phyloP scores from a whole-genome alignment of 768 basidiomycete species.

The Rhodotorula paludigena region DNA sequence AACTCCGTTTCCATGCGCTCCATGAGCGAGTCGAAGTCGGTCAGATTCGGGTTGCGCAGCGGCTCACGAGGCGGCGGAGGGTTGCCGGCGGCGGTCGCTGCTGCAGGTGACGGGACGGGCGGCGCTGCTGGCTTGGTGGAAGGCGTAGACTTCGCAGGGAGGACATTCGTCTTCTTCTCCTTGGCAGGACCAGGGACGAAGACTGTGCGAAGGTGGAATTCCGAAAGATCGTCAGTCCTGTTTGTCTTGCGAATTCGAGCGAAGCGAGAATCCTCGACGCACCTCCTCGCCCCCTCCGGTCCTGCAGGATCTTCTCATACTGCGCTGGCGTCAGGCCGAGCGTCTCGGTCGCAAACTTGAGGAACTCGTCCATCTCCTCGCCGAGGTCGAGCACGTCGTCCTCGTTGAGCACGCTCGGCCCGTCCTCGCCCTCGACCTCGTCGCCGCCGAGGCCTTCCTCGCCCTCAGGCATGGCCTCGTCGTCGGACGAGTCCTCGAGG shows the following conservation, averaged over 20 bases:
- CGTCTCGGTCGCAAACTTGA: constrained; percentile 88
- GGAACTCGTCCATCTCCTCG: constrained; percentile 87
- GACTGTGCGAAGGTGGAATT: too few relatives aligned
- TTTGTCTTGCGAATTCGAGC: too few relatives aligned
- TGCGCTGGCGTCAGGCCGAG: constrained; percentile 83
- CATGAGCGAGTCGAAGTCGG: constrained; percentile 96
- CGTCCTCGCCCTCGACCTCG: constrained; percentile 61
- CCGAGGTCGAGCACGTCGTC: constrained; percentile 79
- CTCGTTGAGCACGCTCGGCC: constrained; percentile 65
- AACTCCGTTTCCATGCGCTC: constrained; percentile 87
- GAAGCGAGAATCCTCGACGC: constrained; percentile 44
- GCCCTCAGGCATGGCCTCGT: constrained; percentile 25
- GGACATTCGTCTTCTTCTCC: constrained; percentile 34
- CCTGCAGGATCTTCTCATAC: constrained; percentile 78
- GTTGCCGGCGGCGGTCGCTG: background rate
- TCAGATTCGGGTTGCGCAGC: constrained; percentile 61
- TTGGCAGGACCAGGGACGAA: constrained; percentile 39
- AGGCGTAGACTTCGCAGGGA: constrained; percentile 10
- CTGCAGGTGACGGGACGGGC: constrained; percentile 4
- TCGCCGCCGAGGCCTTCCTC: constrained; percentile 55
- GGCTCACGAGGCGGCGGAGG: constrained; percentile 1
- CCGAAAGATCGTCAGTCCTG: too few relatives aligned
- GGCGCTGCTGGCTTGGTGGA: background rate
- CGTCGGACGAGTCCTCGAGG: constrained; percentile 54
- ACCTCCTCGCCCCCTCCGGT: constrained; percentile 78